Base-by-base conservation (phyloP, 176 grass and related monocot genomes). In the Raddia guianensis region DNA sequence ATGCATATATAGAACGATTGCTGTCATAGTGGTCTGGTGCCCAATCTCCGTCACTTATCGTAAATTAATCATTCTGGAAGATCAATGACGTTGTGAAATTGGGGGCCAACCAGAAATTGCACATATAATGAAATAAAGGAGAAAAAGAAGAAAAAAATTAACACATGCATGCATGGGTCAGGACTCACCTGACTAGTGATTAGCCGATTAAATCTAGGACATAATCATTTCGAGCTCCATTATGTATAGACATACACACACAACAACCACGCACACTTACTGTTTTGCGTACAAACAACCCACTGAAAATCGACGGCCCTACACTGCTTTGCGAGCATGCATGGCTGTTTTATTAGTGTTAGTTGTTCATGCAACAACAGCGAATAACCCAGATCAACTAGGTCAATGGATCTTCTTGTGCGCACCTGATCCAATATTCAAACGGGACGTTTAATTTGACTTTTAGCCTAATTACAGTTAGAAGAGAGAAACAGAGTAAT, bases 201-300 rank as follows among this genome's bases (percentile, higher is more conserved):
- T 19, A 10, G 21, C 43, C 79, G 3, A 71, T 72, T 63, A 21
- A 49, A 35, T 46, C 16, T 57, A 54, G 3, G 35, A 58, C 14
- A 73, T 54, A 16, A 15, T 67, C 27, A 40, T 74, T 86, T 50
- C 16, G 57, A 67, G 72, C 40, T n/a, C 35, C 57, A 47, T 76
- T 49, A 33, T 47, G 14, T 12, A 40, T 37, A 66, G 5, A 50
- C 6, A 1, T 33, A 70, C 15, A 67, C 63, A 40, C 58, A 58
- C 82, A n/a, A 75, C 55, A 34, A 70, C 65, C 61, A 58, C 62
- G 11, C 37, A 40, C 37, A 5, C 4, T 5, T 18, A 10, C 10
- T 6, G 33, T 12, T 33, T 50, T 57, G 16, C 54, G 0, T 51
- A 70, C 6, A 10, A 35, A 45, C 40, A n/a, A 65, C 34, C 16